Base-by-base conservation (phyloP, 2,329 filamentous ascomycete genomes). In the Phaeosphaeria sp. region DNA sequence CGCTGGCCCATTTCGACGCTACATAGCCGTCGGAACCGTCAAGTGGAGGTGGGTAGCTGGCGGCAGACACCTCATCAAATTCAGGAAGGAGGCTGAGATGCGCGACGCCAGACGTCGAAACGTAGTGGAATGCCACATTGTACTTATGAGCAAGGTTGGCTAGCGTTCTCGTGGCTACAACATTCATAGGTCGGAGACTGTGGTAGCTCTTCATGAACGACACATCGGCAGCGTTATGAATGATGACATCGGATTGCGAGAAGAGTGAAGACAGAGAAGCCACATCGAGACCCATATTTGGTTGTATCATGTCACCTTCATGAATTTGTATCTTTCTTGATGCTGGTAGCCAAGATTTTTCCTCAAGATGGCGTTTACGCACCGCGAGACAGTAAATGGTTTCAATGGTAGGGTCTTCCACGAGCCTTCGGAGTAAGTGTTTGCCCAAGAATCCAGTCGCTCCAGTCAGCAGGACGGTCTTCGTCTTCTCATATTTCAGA, bases 1-100 rank as follows among this genome's bases (percentile, higher is more conserved):
- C 79, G 43, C 68, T 69, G 0, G 72, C 77, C 79, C 79, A 81
- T 56, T 80, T 79, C 8, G 66, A 60, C 1, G 75, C 74, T 1
- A 65, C 58, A 51, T 80, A 81, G 1, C 78, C 79, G 17, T 74
- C 59, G 7, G 66, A 51, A 15, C 68, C 69, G 42, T 73, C 61
- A 2, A 49, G 22, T 1, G 74, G 65, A 1, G 75, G 76, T 5
- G 15, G 43, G 36, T 36, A 49, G 8, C 20, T 22, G 3, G 51
- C 25, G 17, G 55, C 25, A 2, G 56, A 59, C 15, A 6, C 9
- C 11, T 22, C 18, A 15, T 9, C 2, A 2, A 6, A 2, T 2
- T 3, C 6, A 6, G 7, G 2, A 3, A 13, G 2, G 13, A 11
- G 13, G 9, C 3, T 5, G 15, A 30, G 25, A 2, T 4, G 7